Conservation (phyloP, 345 rosid genomes). For the Corymbia maculata region DNA sequence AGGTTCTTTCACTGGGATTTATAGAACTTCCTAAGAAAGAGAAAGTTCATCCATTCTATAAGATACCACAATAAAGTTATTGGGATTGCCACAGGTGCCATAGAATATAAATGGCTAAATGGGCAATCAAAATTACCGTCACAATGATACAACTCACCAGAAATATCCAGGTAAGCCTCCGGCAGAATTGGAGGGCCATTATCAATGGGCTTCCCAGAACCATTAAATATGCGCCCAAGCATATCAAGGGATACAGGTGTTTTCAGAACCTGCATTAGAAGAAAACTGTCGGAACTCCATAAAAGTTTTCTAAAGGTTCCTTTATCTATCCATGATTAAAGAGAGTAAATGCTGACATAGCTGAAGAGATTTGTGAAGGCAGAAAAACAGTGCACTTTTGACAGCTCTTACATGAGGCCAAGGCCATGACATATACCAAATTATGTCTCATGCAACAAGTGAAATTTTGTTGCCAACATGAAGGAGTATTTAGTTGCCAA, state of each 20-base stretch:
- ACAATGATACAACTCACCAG: constrained; percentile 37
- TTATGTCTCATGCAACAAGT: not conserved
- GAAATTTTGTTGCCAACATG: not conserved
- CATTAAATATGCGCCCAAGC: constrained; percentile 96
- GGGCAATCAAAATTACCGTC: not conserved
- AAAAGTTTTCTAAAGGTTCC: not conserved
- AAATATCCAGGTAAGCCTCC: constrained; percentile 86
- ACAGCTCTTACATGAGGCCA: not conserved
- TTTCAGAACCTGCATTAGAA: constrained; percentile 56
- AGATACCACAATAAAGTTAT: not conserved
- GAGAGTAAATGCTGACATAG: not conserved
- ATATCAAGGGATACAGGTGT: constrained; percentile 91
- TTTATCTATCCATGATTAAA: not conserved
- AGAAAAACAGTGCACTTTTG: not conserved
- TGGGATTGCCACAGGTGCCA: not conserved
- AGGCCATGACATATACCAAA: not conserved
- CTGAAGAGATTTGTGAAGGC: not conserved
- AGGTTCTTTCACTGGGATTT: constrained; percentile 97
- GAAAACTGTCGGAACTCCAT: not conserved
- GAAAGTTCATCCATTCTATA: not conserved
- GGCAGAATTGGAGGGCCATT: constrained; percentile 92
- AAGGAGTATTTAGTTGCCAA: not conserved
- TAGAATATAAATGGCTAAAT: not conserved
- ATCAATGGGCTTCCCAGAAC: constrained; percentile 95
- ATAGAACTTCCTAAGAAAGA: constrained; percentile 69